Conservation (phyloP, 2,329 filamentous ascomycete genomes). For the Myriosclerotinia duriaeana region DNA sequence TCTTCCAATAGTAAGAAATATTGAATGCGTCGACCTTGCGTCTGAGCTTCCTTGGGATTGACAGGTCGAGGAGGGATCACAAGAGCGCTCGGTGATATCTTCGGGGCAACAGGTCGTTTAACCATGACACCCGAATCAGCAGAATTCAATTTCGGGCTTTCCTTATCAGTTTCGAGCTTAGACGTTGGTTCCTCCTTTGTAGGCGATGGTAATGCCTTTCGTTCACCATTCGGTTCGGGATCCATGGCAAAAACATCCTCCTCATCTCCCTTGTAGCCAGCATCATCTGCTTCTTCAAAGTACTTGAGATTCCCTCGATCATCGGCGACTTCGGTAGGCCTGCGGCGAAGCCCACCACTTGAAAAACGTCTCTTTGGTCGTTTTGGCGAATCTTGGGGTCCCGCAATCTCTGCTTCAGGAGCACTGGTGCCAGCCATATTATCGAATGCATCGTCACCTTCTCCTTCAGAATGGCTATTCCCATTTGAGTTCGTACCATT, state of each 20-base stretch:
- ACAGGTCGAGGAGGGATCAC: slow-evolving; percentile 52
- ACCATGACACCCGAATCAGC: not conserved
- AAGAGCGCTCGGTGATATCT: slow-evolving; percentile 2
- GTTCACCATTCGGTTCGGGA: slow-evolving; percentile 37
- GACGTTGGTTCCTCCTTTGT: not conserved
- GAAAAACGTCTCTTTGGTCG: slow-evolving; percentile 73
- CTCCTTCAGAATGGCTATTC: slow-evolving; percentile 29
- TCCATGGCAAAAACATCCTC: slow-evolving; percentile 71
- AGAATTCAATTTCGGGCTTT: not conserved
- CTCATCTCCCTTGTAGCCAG: slow-evolving; percentile 73
- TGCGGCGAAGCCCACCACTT: slow-evolving; percentile 75
- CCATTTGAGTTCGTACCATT: not conserved
- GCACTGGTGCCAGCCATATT: slow-evolving; percentile 61
- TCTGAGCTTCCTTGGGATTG: slow-evolving; percentile 76
- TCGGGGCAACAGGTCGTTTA: not conserved
- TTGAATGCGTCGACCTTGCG: slow-evolving; percentile 68
- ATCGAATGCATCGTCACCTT: slow-evolving; percentile 40
- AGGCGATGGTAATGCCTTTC: slow-evolving; percentile 5
- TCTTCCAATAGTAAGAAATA: slow-evolving; percentile 94
- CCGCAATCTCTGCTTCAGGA: slow-evolving; percentile 57
- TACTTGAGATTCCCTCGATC: slow-evolving; percentile 80
- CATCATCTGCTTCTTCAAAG: slow-evolving; percentile 85
- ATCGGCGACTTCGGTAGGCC: slow-evolving; percentile 69
- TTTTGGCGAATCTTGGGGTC: slow-evolving; percentile 26
- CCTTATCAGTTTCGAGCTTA: not conserved